Evolutionary conservation across 139 green algal species (phyloP).

Genomic region (Trebouxia sp.): DNA sequence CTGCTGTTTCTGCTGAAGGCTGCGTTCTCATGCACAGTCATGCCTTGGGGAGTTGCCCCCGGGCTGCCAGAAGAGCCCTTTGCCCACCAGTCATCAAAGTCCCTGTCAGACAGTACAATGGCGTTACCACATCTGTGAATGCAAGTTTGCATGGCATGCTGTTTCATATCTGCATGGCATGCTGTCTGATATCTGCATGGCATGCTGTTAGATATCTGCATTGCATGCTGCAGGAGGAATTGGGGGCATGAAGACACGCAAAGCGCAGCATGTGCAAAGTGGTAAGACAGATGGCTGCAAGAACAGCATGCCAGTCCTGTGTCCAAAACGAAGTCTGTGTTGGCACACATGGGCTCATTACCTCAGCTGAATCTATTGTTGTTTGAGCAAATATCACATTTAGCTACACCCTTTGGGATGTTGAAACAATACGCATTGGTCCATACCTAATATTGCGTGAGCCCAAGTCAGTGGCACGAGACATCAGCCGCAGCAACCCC

Average conservation of each 20-base stretch:
- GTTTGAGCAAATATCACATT: no score
- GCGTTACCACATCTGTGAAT: no score
- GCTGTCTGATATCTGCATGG: not conserved
- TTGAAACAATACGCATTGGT: no score
- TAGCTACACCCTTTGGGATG: no score
- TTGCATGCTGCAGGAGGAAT: not conserved
- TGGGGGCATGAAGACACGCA: no score
- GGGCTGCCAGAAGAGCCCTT: not conserved
- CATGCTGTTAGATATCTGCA: not conserved
- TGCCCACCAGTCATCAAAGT: conserved; percentile 1
- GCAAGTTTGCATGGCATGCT: not conserved
- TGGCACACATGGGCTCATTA: no score
- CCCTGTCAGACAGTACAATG: not conserved
- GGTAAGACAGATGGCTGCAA: not conserved
- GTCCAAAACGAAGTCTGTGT: no score
- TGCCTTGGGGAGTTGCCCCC: not conserved
- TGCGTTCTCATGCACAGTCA: not conserved
- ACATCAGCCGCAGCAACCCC: not conserved
- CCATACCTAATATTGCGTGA: not conserved
- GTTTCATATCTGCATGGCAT: not conserved
- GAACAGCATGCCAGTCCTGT: not conserved
- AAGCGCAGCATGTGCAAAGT: not conserved
- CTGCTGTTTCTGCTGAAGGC: not conserved
- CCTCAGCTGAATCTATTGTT: no score
- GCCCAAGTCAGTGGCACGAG: not conserved